Evolutionary conservation across 2,329 filamentous ascomycete genomes (phyloP).

Genomic region (Colletotrichum costaricense): DNA sequence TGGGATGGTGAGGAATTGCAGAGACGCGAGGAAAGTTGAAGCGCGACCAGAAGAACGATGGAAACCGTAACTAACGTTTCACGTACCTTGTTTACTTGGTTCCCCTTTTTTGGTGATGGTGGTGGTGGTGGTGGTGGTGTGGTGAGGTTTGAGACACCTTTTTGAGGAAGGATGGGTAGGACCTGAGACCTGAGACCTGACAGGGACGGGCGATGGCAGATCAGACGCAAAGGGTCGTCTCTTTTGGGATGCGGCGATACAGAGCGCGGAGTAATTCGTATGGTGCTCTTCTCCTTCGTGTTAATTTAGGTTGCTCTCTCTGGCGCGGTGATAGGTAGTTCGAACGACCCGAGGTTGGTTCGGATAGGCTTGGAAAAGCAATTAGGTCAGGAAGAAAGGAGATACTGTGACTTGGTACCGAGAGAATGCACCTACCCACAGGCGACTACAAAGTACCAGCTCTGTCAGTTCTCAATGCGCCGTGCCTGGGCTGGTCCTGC

Average conservation of each 20-base stretch:
- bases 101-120: background rate
- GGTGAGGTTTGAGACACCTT: slow-evolving; percentile 4
- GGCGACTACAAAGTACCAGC: background rate
- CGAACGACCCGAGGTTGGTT: background rate
- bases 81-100: slow-evolving; percentile 8
- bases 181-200: slow-evolving; percentile 21
- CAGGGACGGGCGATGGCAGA: slow-evolving; percentile 17
- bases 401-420: background rate
- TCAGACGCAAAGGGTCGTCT: slow-evolving; percentile 11
- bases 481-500: background rate
- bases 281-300: background rate
- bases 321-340: background rate
- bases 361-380: background rate
- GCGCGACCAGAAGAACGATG: background rate
- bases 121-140: background rate
- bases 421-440: background rate
- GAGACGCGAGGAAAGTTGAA: background rate
- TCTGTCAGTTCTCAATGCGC: slow-evolving; percentile 9
- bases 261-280: background rate
- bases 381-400: background rate
- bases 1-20: background rate
- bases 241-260: slow-evolving; percentile 8
- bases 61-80: background rate
- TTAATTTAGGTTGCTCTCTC: background rate
- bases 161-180: background rate